Percentiles rank a stretch among this genome's conserved stretches.
Evolutionary conservation across 2,329 filamentous ascomycete species (phyloP).

Genomic region (Lasiodiplodia theobromae): DNA sequence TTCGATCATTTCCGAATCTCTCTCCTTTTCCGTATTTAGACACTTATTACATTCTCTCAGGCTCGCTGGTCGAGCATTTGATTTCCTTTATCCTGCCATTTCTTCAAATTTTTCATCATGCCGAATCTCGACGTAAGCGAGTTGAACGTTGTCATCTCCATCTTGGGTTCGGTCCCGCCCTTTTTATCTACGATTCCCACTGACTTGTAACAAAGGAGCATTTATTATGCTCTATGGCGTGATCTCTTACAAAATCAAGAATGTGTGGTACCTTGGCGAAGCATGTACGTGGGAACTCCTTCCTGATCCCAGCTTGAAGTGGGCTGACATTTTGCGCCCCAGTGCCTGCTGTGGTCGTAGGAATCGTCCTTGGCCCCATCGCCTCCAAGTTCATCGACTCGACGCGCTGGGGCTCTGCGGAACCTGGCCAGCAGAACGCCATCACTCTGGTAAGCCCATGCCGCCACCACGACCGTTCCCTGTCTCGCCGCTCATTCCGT

Average conservation of each 20-base stretch:
- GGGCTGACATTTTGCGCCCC: no score
- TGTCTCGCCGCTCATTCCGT: not conserved
- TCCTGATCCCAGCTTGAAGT: no score
- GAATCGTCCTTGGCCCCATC: not conserved
- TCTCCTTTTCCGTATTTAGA: no score
- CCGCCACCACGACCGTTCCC: not conserved
- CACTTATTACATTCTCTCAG: no score
- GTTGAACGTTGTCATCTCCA: no score
- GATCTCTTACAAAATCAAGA: constrained; percentile 61
- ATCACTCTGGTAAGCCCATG: constrained; percentile 50
- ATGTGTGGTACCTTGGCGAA: constrained; percentile 62
- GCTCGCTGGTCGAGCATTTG: no score
- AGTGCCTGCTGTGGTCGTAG: not conserved
- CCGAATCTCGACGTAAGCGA: no score
- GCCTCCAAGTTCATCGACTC: constrained; percentile 60
- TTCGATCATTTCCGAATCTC: no score
- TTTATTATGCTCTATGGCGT: constrained; percentile 60
- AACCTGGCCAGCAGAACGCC: constrained; percentile 43
- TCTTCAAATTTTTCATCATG: no score
- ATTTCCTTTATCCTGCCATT: no score
- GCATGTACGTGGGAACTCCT: constrained; percentile 39
- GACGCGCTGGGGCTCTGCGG: constrained; percentile 47
- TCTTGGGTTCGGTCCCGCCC: no score
- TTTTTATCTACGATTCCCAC: no score
- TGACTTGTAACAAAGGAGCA: constrained; percentile 42